Conservation (phyloP, 1,139 yeast species). For the Hansenula lynferdii region DNA sequence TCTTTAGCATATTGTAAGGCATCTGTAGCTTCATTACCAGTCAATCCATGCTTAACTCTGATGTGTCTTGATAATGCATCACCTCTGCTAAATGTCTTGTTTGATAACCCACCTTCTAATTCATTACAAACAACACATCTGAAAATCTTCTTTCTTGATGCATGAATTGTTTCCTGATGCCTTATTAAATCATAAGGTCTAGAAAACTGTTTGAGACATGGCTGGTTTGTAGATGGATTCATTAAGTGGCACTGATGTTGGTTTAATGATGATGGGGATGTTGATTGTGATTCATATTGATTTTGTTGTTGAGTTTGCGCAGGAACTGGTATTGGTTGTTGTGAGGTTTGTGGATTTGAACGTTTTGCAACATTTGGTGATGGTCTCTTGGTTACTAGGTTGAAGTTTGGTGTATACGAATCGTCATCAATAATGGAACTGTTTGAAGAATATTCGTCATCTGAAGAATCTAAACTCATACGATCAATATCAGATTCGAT, state of each 20-base stretch:
- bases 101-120: conserved; percentile 32
- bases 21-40: conserved; percentile 63
- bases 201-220: conserved; percentile 81
- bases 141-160: conserved; percentile 78
- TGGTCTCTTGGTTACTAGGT: no score
- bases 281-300: neutral
- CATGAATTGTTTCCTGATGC: conserved; percentile 95
- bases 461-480: conserved; percentile 19
- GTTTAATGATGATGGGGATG: conserved; percentile 1
- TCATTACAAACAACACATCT: conserved; percentile 80
- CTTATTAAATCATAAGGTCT: conserved; percentile 92
- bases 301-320: no score
- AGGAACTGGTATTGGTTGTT: no score
- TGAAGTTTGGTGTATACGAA: conserved; percentile 8
- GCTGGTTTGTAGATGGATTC: conserved; percentile 54
- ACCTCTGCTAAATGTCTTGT: conserved; percentile 84
- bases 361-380: no score
- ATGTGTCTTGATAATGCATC: conserved; percentile 95
- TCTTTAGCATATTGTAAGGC: conserved; percentile 73
- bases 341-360: no score
- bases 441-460: conserved; percentile 19
- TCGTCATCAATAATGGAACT: conserved; percentile 19
- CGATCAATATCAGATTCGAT: conserved; percentile 19
- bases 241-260: conserved; percentile 53
- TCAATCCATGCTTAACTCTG: conserved; percentile 77